Conservation (phyloP, 208 protist species). For the Wallacemonas sp. region DNA sequence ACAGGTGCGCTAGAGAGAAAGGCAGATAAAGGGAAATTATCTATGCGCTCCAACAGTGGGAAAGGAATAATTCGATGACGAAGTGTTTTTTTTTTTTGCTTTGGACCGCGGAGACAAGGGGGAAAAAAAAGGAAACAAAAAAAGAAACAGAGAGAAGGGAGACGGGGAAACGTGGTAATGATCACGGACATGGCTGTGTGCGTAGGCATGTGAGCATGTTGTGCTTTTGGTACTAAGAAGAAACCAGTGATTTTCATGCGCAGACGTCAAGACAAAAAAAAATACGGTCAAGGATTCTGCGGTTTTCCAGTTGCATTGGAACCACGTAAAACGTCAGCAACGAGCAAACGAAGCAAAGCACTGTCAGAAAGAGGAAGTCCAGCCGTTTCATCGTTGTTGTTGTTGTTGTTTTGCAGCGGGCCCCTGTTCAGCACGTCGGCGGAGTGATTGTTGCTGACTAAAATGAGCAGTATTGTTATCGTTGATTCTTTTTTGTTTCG, state of each 20-base stretch:
- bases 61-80: too few relatives aligned
- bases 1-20: constrained; percentile 30
- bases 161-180: neutral
- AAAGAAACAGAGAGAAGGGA: neutral
- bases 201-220: neutral
- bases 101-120: neutral
- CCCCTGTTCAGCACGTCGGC: too few relatives aligned
- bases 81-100: neutral
- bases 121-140: neutral
- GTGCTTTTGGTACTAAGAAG: neutral
- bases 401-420: too few relatives aligned
- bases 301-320: too few relatives aligned
- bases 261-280: too few relatives aligned
- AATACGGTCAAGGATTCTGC: too few relatives aligned
- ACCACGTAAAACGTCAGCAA: too few relatives aligned
- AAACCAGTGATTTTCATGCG: too few relatives aligned
- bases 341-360: too few relatives aligned
- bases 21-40: neutral
- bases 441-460: too few relatives aligned
- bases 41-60: neutral
- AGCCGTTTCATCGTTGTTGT: too few relatives aligned
- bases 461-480: neutral
- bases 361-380: too few relatives aligned
- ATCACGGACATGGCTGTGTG: neutral
- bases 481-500: neutral